phyloP scores from a whole-genome alignment of 192 early-diverging fungal genomes.

The Podila epigama region DNA sequence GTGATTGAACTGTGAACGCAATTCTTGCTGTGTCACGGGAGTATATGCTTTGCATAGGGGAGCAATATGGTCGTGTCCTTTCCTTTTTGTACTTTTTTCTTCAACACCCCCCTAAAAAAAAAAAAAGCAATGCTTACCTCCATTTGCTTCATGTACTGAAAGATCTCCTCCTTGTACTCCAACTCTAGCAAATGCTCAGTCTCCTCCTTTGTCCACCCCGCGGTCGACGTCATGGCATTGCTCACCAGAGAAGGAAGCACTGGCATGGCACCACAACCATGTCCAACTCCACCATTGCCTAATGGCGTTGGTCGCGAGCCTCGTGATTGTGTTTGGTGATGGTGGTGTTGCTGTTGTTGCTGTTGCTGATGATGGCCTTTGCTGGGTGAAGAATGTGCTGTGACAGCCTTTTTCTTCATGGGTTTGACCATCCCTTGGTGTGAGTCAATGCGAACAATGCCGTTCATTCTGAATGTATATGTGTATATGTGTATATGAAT shows the following conservation, averaged over 20 bases:
- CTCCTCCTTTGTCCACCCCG: conserved; percentile 39
- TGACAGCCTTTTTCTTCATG: conserved; percentile 42
- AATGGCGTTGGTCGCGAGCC: neutral
- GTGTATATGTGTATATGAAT: neutral
- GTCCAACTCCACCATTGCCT: neutral
- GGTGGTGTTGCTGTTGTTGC: conserved; percentile 16
- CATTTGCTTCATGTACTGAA: conserved; percentile 52
- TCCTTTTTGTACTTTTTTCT: neutral
- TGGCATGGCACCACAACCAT: neutral
- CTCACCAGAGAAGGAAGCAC: conserved; percentile 30
- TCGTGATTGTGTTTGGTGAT: conserved; percentile 4
- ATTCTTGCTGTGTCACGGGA: no score
- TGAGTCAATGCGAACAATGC: conserved; percentile 43
- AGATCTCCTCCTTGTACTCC: conserved; percentile 50
- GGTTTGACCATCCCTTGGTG: conserved; percentile 33
- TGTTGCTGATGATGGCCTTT: conserved; percentile 24
- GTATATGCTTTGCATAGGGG: no score
- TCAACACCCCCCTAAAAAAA: neutral
- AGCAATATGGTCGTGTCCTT: neutral
- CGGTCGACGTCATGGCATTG: conserved; percentile 43
- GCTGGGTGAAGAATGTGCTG: conserved; percentile 11
- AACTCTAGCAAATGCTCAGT: conserved; percentile 40
- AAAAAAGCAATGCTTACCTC: conserved; percentile 18
- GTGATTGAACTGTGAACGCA: no score
- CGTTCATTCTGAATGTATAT: conserved; percentile 30